Evolutionary conservation across 2,329 filamentous ascomycete species (phyloP), one percentile per base, ranked within the genome.

Genomic region (Metarhizium robertsii): DNA sequence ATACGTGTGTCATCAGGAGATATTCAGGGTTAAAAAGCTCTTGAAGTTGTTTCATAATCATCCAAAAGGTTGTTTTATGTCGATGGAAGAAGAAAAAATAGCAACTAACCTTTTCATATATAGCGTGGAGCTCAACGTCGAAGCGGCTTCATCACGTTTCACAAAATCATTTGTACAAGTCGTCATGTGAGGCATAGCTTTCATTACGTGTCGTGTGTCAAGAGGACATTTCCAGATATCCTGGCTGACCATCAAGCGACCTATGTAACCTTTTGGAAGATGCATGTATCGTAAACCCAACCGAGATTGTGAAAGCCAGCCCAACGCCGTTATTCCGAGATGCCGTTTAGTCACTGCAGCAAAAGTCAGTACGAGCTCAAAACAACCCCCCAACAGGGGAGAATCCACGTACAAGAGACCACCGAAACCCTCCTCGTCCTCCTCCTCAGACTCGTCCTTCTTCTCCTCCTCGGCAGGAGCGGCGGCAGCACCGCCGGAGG

Each of bases 381-480:
- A 18, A 14, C 2, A 43, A 20, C 18, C 8, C 4, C 13, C 8
- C 43, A 5, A 42, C 25, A 51, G 50, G 51, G 46, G 49, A 16
- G 10, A 16, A 13, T 36, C 13, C 48, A 76, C 78, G 56, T 75
- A 81, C 78, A 94, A 92, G 71, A 92, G 84, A 82, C 86, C 86
- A 73, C 86, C 88, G 79, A 92, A 91, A 72, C 86, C 77, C 60
- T 83, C 80, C 58, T 85, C 81, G 58, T 79, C 86, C 70, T 87
- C 85, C 69, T 86, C 85, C 66, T 85, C 86, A 61, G 84, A 82
- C 65, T 86, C 82, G 62, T 83, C 79, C 67, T 86, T 82, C 67
- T 84, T 79, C 71, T 84, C 79, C 69, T 84, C 78, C 69, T 83
- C 79, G 65, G 80, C 78, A 60, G 76, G 76, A 60, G 76, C 79